Base-by-base conservation (phyloP, 2,329 filamentous ascomycete species). In the Septoria petroselini region DNA sequence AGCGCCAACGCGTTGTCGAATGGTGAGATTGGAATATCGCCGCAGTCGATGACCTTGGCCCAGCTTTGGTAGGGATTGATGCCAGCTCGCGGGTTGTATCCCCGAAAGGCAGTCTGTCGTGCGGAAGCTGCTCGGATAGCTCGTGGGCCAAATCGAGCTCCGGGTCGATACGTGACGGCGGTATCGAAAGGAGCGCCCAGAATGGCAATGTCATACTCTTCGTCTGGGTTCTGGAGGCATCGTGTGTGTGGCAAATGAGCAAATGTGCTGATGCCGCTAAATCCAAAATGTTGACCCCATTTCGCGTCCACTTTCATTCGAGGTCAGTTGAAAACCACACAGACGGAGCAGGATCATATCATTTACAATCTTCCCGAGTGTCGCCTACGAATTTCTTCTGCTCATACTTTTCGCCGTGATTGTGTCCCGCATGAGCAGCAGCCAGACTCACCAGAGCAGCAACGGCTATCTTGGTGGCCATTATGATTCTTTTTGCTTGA, bases 1-100 rank as follows among this genome's bases (percentile, higher is more conserved):
- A 91, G 73, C 0, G 91, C 91, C 12, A 95, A 75, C 1, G 76
- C 81, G 67, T 95, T 95, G 72, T 95, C 89, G 60, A 94, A 85
- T 0, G 90, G 90, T 0, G 85, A 88, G 58, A 94, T 77, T 21
- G 91, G 89, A 48, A 95, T 89, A 66, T 95, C 91, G 39, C 91
- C 91, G 68, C 91, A 96, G 73, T 96, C 91, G 17, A 48, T 48
- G 3, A 48, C 15, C 21, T 48, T 81, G 1, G 87, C 86, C 85
- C 86, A 91, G 47, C 79, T 85, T 33, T 75, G 74, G 71, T 93
- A 95, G 0, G 91, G 89, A 69, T 95, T 96, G 58, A 95, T 78
- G 31, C 78, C 79, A 1, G 88, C 89, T 17, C 89, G 83, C 2
- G 86, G 81, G 70, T 95, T 95, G 78, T 86, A 90, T 64, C 85